Evolutionary conservation across 1,284 basidiomycete species (phyloP).

Genomic region (Phylloboletellus chloephorus): DNA sequence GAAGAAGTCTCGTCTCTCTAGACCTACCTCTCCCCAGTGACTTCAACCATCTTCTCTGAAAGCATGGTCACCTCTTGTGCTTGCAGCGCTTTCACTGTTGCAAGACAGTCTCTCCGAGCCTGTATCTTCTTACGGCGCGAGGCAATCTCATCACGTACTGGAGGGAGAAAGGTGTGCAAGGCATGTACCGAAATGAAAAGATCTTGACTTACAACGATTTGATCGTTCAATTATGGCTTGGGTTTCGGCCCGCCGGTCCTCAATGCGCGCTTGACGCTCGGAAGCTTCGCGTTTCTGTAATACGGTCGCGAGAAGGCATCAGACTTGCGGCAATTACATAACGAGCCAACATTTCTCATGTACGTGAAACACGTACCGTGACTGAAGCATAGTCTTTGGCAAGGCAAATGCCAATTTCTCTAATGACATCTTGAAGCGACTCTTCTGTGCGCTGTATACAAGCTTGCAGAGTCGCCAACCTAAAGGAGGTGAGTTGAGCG

Average conservation of each 20-base stretch:
- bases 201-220: slow-evolving; percentile 41
- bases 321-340: slow-evolving; percentile 25
- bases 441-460: slow-evolving; percentile 62
- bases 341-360: slow-evolving; percentile 7
- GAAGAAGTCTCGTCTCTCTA: slow-evolving; percentile 2
- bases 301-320: slow-evolving; percentile 19
- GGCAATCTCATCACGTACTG: slow-evolving; percentile 43
- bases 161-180: slow-evolving; percentile 12
- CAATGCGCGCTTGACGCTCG: slow-evolving; percentile 50
- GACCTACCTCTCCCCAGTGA: slow-evolving; percentile 26
- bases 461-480: slow-evolving; percentile 66
- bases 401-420: slow-evolving; percentile 50
- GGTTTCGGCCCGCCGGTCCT: slow-evolving; percentile 41
- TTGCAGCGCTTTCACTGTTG: slow-evolving; percentile 40
- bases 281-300: slow-evolving; percentile 58
- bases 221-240: slow-evolving; percentile 39
- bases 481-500: slow-evolving; percentile 26
- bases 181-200: slow-evolving; percentile 14
- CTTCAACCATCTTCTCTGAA: slow-evolving; percentile 30
- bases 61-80: slow-evolving; percentile 35
- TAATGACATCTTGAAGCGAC: slow-evolving; percentile 51
- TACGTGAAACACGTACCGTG: slow-evolving; percentile 40
- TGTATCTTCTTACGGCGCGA: slow-evolving; percentile 39
- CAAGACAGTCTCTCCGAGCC: slow-evolving; percentile 46
- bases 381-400: slow-evolving; percentile 38